Percentiles rank a stretch among this genome's conserved stretches.
These are phyloP conservation scores for Rheum nobile DNA, from an alignment of 148 eudicot genomes.

Conservation along the genomic window DNA sequence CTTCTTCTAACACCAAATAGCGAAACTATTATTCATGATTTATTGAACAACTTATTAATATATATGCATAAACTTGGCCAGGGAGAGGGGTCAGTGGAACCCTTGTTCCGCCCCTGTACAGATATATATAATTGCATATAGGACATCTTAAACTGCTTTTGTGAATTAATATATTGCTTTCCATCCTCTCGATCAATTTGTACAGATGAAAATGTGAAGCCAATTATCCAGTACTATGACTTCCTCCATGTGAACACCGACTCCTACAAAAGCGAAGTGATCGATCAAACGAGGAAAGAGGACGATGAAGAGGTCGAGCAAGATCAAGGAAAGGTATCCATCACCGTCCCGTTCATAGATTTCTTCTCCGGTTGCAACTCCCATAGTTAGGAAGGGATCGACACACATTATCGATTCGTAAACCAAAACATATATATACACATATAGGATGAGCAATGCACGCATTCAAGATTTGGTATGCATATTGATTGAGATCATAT, in stretches of 20 bases:
- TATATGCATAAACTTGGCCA: too few relatives aligned
- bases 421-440: background rate
- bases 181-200: too few relatives aligned
- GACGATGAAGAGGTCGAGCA: constrained; percentile 18
- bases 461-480: background rate
- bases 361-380: constrained; percentile 8
- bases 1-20: too few relatives aligned
- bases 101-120: too few relatives aligned
- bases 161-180: too few relatives aligned
- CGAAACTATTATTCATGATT: too few relatives aligned
- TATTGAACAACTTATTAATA: too few relatives aligned
- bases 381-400: background rate
- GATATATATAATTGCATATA: too few relatives aligned
- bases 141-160: too few relatives aligned
- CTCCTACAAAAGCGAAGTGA: constrained; percentile 17
- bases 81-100: too few relatives aligned
- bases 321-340: background rate
- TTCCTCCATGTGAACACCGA: constrained; percentile 14
- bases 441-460: background rate
- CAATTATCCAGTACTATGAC: constrained; percentile 14
- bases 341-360: constrained; percentile 5
- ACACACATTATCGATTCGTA: background rate
- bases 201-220: constrained; percentile 3
- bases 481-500: background rate
- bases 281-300: constrained; percentile 9